phyloP scores from a whole-genome alignment of 345 rosid genomes.

The Hypericum androsaemum region DNA sequence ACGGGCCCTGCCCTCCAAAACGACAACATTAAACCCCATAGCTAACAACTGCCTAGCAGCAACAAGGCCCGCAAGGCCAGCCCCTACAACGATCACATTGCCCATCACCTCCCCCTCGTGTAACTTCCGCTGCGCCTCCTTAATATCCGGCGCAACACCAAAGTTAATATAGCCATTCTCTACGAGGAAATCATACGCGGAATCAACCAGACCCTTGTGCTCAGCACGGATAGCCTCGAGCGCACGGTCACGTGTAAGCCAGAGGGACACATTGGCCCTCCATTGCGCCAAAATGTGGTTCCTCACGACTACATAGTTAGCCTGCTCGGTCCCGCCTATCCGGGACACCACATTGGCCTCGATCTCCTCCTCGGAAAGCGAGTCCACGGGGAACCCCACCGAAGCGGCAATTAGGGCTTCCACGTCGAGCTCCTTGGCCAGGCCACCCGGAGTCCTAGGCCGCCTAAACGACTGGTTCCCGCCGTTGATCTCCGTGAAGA shows the following conservation, averaged over 20 bases:
- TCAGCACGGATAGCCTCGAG: constrained; percentile 65
- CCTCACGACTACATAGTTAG: constrained; percentile 67
- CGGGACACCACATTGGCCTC: constrained; percentile 71
- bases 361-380: constrained; percentile 89
- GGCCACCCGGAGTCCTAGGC: constrained; percentile 29
- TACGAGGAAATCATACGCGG: constrained; percentile 61
- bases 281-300: constrained; percentile 78
- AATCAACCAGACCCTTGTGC: constrained; percentile 51
- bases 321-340: constrained; percentile 70
- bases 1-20: constrained; percentile 77
- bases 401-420: constrained; percentile 81
- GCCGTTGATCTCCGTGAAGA: constrained; percentile 73
- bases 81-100: constrained; percentile 78
- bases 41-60: constrained; percentile 77
- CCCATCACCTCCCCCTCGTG: constrained; percentile 43
- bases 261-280: constrained; percentile 69
- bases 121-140: constrained; percentile 51
- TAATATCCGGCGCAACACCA: constrained; percentile 60
- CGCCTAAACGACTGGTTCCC: constrained; percentile 63
- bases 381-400: constrained; percentile 83
- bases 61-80: constrained; percentile 78
- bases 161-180: constrained; percentile 89
- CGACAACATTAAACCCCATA: constrained; percentile 83
- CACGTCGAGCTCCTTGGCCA: constrained; percentile 60
- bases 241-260: constrained; percentile 73